Evolutionary conservation across 2,329 filamentous ascomycete genomes (phyloP).

Genomic region (Penicillium sp.): DNA sequence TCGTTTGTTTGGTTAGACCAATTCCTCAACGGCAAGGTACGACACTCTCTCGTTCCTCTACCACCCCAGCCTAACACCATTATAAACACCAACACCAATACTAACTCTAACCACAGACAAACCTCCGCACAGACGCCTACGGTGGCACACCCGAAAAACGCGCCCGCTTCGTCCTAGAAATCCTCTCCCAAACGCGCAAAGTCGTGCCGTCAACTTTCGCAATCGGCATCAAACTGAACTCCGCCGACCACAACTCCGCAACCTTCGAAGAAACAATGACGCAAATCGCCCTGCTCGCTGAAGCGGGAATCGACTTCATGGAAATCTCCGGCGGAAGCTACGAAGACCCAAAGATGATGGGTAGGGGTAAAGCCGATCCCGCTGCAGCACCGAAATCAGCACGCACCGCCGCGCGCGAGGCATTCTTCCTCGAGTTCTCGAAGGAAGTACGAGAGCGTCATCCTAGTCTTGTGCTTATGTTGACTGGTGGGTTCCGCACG

Average conservation of each 20-base stretch:
- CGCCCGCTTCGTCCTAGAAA: conserved; percentile 47
- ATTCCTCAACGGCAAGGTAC: conserved; percentile 41
- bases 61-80: neutral
- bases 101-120: conserved; percentile 36
- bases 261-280: conserved; percentile 55
- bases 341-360: conserved; percentile 52
- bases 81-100: neutral
- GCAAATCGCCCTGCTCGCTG: conserved; percentile 53
- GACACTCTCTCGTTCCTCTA: neutral
- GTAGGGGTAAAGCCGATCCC: conserved; percentile 19
- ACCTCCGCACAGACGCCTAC: conserved; percentile 50
- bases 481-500: conserved; percentile 65
- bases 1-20: conserved; percentile 27
- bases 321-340: conserved; percentile 66
- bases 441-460: conserved; percentile 50
- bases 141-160: conserved; percentile 50
- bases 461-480: conserved; percentile 51
- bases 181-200: conserved; percentile 45
- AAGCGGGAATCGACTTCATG: conserved; percentile 60
- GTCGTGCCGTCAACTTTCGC: conserved; percentile 46
- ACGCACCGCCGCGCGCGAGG: conserved; percentile 58
- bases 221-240: conserved; percentile 54
- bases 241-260: conserved; percentile 45
- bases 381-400: conserved; percentile 33
- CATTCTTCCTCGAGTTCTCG: conserved; percentile 69